Percentiles rank a stretch among this genome's conserved stretches.
These are phyloP conservation scores for Leishmania gerbilli DNA, from an alignment of 208 protist species.

Conservation along the genomic window DNA sequence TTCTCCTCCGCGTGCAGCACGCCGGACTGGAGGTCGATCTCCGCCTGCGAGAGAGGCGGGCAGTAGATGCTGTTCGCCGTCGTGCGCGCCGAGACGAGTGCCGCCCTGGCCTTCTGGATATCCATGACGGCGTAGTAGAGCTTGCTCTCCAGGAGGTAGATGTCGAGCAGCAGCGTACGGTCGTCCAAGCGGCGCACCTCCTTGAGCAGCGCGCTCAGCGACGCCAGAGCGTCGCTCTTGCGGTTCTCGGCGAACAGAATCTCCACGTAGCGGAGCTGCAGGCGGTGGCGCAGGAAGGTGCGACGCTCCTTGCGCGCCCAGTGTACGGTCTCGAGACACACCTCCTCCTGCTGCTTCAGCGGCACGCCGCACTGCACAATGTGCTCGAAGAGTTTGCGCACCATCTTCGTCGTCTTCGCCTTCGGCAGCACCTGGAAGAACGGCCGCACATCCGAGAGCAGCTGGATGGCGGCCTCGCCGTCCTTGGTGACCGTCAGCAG, in stretches of 20 bases:
- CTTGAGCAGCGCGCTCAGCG: conserved; percentile 82
- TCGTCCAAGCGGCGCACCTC: conserved; percentile 98
- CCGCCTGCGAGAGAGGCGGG: conserved; percentile 96
- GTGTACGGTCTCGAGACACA: conserved; percentile 95
- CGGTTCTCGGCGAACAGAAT: conserved; percentile 92
- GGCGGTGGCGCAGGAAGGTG: conserved; percentile 96
- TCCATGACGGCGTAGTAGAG: conserved; percentile 95
- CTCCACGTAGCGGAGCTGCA: conserved; percentile 94
- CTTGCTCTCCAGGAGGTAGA: conserved; percentile 97
- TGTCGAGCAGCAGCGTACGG: conserved; percentile 97
- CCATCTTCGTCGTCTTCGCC: conserved; percentile 92
- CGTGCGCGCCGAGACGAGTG: conserved; percentile 97
- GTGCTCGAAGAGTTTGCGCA: conserved; percentile 87
- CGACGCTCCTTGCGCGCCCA: conserved; percentile 96
- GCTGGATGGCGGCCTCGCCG: conserved; percentile 55
- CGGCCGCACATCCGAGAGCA: conserved; percentile 62
- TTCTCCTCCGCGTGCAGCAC: conserved; percentile 98
- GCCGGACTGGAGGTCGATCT: conserved; percentile 97
- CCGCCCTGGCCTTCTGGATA: conserved; percentile 92
- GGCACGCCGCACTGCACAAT: conserved; percentile 84
- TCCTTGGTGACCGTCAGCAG: conserved; percentile 59
- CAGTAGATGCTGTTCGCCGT: conserved; percentile 99
- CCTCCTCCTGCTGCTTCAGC: conserved; percentile 79
- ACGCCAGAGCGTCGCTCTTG: conserved; percentile 77
- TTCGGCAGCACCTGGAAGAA: conserved; percentile 90